Base-by-base conservation (phyloP, 805 yeast genomes). In the Blastobotrys mokoenaii region DNA sequence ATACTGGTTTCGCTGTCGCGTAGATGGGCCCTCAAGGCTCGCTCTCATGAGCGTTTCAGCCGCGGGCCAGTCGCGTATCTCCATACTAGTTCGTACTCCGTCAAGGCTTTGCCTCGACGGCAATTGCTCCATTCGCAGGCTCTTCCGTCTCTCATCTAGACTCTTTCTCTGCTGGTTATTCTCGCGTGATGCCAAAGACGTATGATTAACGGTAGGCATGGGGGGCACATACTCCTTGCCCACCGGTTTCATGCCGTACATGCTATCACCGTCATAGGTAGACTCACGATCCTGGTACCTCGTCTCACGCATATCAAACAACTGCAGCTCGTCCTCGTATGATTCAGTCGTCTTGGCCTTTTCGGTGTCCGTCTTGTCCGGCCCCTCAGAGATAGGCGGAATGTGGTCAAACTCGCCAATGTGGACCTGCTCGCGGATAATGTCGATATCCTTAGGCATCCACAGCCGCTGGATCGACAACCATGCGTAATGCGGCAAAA, bases 391-490 rank as follows among this genome's bases (percentile, higher is more conserved):
- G 5, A 30, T 10, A 1, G 51, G 40, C 14, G 47, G 40, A 22
- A 52, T 27, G 10, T 36, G 40, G 41, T 53, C 54, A 42, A 38
- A 53, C 16, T 53, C 51, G 16, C 56, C 56, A 30, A 45, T 22
- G 30, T 39, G 42, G 39, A 73, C 77, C 49, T 73, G 63, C 54
- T 83, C 93, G 45, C 93, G 70, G 41, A 84, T 69, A 45, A 83
- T 77, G 55, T 84, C 94, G 39, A 80, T 71, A 57, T 84, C 93
- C 33, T 65, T 59, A 2, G 94, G 94, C 43, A 55, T 57, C 63
- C 74, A 80, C 46, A 78, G 66, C 44, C 73, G 67, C 53, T 63
- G 73, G 42, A 74, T 50, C 38, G 74, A 64, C 55, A 80, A 79
- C 53, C 57, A 68, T 2, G 68, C 56, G 58, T 81, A 73, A 43